Base-by-base conservation (phyloP, 805 yeast genomes). In the Komagataella pseudopastoris region DNA sequence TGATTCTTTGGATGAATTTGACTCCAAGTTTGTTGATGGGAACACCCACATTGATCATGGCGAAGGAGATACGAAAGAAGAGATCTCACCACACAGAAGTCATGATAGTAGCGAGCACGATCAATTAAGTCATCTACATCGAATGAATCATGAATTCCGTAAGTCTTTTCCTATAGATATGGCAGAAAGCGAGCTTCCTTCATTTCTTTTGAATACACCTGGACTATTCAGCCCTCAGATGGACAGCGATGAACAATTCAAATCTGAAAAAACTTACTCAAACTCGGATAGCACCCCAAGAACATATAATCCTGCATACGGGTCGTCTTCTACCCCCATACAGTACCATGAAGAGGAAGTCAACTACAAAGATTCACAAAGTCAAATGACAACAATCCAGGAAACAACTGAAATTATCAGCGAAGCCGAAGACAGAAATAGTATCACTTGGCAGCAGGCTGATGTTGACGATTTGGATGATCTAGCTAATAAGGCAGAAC, bases 351-450 rank as follows among this genome's bases (percentile, higher is more conserved):
- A 30, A 30, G 39, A 30, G 6, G 39, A 30, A 8, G 39, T 14
- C 2, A 30, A 30, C 45, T 24, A 39, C 36, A 18, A 48, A 24
- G 46, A 48, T 14, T 14, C 53, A 20, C n/a, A 39, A 12, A 51
- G 53, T 23, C 66, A 66, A 48, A 66, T 66, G 70, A 57, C 61
- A 18, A 60, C 67, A 6, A 66, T 66, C 50, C 64, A 64, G 44
- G 70, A 66, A 52, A 65, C 58, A n/a, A 58, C 63, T 4, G 68
- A 65, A 14, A 30, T 8, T 30, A 14, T 30, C 39, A 30, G 39
- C n/a, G 39, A 30, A 30, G 4, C 39, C 6, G 39, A 30, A 10
- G 39, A 30, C 8, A 30, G 4, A 30, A 14, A 12, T 14, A 30
- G 39, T 30, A 30, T 30, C 39, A 30, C 12, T 5, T 30, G 39